Conservation (phyloP, 495 filamentous ascomycete genomes). For the Talaromyces liani region DNA sequence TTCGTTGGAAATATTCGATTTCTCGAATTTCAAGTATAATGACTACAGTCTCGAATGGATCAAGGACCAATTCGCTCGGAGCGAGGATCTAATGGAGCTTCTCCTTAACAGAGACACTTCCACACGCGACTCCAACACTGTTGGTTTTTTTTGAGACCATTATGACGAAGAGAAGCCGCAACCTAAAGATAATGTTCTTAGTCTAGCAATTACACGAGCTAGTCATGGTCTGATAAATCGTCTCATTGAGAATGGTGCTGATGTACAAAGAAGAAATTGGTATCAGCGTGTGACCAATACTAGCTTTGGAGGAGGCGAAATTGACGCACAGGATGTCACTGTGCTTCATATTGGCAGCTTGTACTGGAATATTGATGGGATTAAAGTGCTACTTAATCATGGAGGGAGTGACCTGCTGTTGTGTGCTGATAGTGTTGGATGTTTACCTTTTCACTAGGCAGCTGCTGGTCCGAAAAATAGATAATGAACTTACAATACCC, state of each 20-base stretch:
- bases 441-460: conserved; percentile 14
- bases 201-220: conserved; percentile 4
- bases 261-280: conserved; percentile 8
- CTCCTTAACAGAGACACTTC: conserved; percentile 12
- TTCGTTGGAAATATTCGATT: background rate
- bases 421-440: conserved; percentile 11
- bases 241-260: conserved; percentile 12
- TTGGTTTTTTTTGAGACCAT: background rate
- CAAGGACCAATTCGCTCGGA: conserved; percentile 4
- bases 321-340: conserved; percentile 8
- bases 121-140: conserved; percentile 6
- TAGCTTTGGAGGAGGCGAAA: background rate
- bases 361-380: conserved; percentile 11
- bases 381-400: conserved; percentile 11
- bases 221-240: conserved; percentile 9
- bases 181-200: conserved; percentile 8
- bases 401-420: conserved; percentile 7
- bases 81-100: conserved; percentile 12
- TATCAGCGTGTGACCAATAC: background rate
- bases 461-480: conserved; percentile 5
- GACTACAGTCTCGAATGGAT: conserved; percentile 1
- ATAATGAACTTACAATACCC: background rate
- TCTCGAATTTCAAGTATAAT: background rate
- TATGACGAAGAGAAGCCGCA: background rate
- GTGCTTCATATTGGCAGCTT: conserved; percentile 11